Evolutionary conservation across 768 basidiomycete genomes (phyloP), one percentile per base, ranked within the genome.

Genomic region (Serendipita vermifera): DNA sequence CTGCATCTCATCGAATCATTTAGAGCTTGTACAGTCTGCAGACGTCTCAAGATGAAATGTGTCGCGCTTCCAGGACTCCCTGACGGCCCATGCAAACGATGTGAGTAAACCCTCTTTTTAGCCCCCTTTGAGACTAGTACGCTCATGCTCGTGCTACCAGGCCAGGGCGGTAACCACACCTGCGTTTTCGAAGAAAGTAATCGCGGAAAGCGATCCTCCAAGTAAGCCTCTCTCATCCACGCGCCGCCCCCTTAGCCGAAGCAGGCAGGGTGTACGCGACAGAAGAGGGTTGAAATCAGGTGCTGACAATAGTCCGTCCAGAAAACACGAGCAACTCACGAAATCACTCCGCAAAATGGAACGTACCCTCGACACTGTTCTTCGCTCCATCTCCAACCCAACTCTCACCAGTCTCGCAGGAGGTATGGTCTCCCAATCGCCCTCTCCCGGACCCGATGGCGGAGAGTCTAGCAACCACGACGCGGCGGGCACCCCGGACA

Each of bases 101-200:
- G 91, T n/a, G n/a, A n/a, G n/a, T n/a, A n/a, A n/a, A n/a, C n/a
- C 60, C 66, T 57, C 26, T 53, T 60, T 32, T 56, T 58, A 14
- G 26, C 39, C 29, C 31, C 9, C 33, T 56, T 5, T 20, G 22
- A 32, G 22, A 31, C 38, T 38, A 38, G 29, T 7, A n/a, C 24
- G 22, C 39, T 13, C 33, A 6, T 5, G n/a, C 31, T 4, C 22
- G 5, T 15, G 17, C 24, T 54, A 55, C n/a, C 6, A n/a, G n/a
- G n/a, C 63, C 69, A 72, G 41, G 64, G 80, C 0, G 83, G 86
- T 17, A 79, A 79, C 61, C 86, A 93, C 64, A 89, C 94, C 62
- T 99, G 96, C 65, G 79, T 96, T 39, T 98, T 99, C 60, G 92
- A 98, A 71, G 94, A 97, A 67, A 90, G 87, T 1, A 93, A 97